Conservation (phyloP, 306 rosid species). For the Senna siamea region DNA sequence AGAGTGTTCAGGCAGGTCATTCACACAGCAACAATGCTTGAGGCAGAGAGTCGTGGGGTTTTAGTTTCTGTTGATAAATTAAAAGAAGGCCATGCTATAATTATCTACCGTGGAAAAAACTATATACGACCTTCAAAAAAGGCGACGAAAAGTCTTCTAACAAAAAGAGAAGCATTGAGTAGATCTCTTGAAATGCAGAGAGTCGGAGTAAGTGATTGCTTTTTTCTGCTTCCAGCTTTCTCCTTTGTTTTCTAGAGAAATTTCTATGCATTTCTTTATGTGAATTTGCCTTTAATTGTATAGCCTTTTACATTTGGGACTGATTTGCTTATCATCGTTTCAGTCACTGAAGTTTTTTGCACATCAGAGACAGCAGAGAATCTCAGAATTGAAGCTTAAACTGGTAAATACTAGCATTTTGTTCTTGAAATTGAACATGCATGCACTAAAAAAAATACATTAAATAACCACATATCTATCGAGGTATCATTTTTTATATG, state of each 20-base stretch:
- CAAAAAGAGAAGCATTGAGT: constrained; percentile 71
- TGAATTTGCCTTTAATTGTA: not conserved
- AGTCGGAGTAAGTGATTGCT: constrained; percentile 67
- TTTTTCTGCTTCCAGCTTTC: constrained; percentile 29
- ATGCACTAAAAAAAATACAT: constrained; percentile 9
- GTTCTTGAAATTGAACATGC: constrained; percentile 26
- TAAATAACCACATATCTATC: not conserved
- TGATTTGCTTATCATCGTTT: constrained; percentile 34
- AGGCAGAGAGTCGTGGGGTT: constrained; percentile 81
- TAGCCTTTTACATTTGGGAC: constrained; percentile 14
- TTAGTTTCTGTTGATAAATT: constrained; percentile 75
- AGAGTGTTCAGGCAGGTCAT: constrained; percentile 57
- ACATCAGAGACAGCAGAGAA: constrained; percentile 51
- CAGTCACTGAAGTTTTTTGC: constrained; percentile 87
- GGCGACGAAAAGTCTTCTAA: constrained; percentile 57
- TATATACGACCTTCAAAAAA: constrained; percentile 57
- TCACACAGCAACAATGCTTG: constrained; percentile 68
- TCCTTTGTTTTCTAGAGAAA: constrained; percentile 24
- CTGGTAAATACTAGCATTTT: constrained; percentile 56
- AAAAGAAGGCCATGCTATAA: constrained; percentile 78
- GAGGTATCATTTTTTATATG: constrained; percentile 20
- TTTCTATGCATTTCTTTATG: constrained; percentile 13
- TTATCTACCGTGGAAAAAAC: constrained; percentile 87
- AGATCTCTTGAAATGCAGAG: constrained; percentile 87
- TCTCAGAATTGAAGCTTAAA: constrained; percentile 62